Evolutionary conservation across 1,139 yeast species (phyloP).

Genomic region (Williopsis jadinii): DNA sequence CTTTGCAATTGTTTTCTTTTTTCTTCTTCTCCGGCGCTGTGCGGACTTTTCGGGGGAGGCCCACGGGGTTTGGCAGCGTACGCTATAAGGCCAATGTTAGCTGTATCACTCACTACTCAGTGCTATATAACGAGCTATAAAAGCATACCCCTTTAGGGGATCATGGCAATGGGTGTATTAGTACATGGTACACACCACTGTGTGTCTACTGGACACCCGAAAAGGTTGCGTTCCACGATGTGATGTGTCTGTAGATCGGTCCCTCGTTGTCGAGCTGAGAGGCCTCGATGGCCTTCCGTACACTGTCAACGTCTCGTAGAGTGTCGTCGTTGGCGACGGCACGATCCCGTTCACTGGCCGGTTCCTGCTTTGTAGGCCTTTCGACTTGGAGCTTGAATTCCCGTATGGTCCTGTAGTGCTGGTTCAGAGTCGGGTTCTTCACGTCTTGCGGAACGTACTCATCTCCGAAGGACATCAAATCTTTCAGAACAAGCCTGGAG

Average conservation of each 20-base stretch:
- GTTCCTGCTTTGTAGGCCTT: constrained; percentile 26
- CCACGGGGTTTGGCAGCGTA: neutral
- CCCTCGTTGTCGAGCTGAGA: neutral
- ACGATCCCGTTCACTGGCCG: constrained; percentile 2
- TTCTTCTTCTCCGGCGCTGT: neutral
- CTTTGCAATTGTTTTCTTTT: too few species aligned
- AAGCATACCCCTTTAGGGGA: too few species aligned
- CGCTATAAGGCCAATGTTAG: too few species aligned
- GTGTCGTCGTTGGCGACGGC: constrained; percentile 27
- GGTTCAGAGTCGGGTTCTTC: constrained; percentile 62
- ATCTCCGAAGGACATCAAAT: constrained; percentile 9
- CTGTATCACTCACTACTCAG: too few species aligned
- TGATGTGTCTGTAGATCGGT: neutral
- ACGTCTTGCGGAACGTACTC: constrained; percentile 54
- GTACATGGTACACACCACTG: too few species aligned
- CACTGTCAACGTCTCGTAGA: constrained; percentile 11
- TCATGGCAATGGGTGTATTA: too few species aligned
- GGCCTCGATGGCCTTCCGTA: neutral
- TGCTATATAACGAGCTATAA: too few species aligned
- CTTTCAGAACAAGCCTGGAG: constrained; percentile 31
- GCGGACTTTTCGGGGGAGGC: neutral
- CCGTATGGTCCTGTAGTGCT: constrained; percentile 58
- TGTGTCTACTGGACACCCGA: too few species aligned
- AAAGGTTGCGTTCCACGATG: neutral
- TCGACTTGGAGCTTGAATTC: constrained; percentile 63